Percentiles rank a stretch among this genome's conserved stretches.
phyloP scores from a whole-genome alignment of 768 basidiomycete species.

The Lentinula boryana region DNA sequence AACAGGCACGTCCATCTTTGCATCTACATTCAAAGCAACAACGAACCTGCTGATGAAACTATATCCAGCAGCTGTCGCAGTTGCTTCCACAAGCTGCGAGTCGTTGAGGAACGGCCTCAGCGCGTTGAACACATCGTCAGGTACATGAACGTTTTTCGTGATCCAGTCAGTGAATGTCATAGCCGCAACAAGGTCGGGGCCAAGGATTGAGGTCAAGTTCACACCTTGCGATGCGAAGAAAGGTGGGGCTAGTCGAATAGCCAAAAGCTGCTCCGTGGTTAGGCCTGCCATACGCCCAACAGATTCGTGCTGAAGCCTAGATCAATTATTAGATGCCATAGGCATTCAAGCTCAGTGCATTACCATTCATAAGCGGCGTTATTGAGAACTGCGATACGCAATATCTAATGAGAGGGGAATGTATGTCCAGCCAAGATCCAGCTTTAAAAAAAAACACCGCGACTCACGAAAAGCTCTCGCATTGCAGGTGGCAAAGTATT shows the following conservation, averaged over 20 bases:
- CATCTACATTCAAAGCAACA: slow-evolving; percentile 26
- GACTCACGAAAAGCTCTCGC: slow-evolving; percentile 29
- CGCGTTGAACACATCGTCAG: slow-evolving; percentile 20
- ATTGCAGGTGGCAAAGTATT: slow-evolving; percentile 15
- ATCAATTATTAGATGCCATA: background rate
- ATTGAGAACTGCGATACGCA: slow-evolving; percentile 19
- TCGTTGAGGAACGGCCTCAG: slow-evolving; percentile 19
- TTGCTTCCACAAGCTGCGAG: slow-evolving; percentile 24
- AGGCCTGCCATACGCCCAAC: slow-evolving; percentile 23
- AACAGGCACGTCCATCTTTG: slow-evolving; percentile 20
- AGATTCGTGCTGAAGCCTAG: slow-evolving; percentile 26
- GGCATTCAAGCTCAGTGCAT: background rate
- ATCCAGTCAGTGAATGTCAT: slow-evolving; percentile 23
- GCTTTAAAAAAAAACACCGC: background rate
- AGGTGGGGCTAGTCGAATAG: slow-evolving; percentile 18
- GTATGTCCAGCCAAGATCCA: background rate
- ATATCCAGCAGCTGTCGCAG: slow-evolving; percentile 22
- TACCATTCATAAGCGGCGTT: slow-evolving; percentile 17
- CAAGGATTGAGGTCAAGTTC: slow-evolving; percentile 11
- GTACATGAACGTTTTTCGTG: slow-evolving; percentile 21
- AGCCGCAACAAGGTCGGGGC: slow-evolving; percentile 21
- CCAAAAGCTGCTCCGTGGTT: slow-evolving; percentile 22
- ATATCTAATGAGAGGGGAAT: slow-evolving; percentile 12
- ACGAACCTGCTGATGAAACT: slow-evolving; percentile 24
- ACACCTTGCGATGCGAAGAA: slow-evolving; percentile 8